These are phyloP conservation scores for Trametes sp. DNA, from an alignment of 1,284 basidiomycete genomes.

Conservation along the genomic window DNA sequence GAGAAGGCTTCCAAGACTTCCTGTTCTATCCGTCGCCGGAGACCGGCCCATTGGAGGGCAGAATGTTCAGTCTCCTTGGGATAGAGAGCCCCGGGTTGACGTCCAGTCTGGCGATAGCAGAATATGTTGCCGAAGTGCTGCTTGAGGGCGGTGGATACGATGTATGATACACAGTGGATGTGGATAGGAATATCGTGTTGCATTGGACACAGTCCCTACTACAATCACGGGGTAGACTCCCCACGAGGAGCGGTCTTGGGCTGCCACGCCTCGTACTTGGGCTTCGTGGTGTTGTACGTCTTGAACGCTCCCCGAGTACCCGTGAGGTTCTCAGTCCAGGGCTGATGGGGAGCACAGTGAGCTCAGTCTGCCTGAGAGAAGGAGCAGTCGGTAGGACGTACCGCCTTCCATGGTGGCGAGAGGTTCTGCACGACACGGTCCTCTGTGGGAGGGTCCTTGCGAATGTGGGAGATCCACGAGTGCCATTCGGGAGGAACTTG, in stretches of 20 bases:
- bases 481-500: constrained; percentile 97
- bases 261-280: constrained; percentile 87
- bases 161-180: background rate
- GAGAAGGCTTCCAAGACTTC: constrained; percentile 88
- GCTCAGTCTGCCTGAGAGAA: background rate
- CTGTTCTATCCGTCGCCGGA: constrained; percentile 64
- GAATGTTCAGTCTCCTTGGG: constrained; percentile 80
- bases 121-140: constrained; percentile 70
- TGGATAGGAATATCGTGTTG: constrained; percentile 8
- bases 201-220: background rate
- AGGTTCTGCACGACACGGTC: constrained; percentile 76
- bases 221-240: constrained; percentile 19
- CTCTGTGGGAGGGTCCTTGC: constrained; percentile 78
- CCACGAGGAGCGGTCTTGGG: constrained; percentile 70
- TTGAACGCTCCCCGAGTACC: constrained; percentile 91
- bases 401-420: constrained; percentile 84
- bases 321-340: constrained; percentile 87
- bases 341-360: constrained; percentile 50
- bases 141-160: constrained; percentile 40
- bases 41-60: constrained; percentile 40
- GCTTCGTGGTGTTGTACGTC: constrained; percentile 85
- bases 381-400: constrained; percentile 51
- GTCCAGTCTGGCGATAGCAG: constrained; percentile 77
- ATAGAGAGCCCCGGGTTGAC: constrained; percentile 85
- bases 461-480: constrained; percentile 93